phyloP scores from a whole-genome alignment of 129 eudicot species.

The Tagetes erecta region DNA sequence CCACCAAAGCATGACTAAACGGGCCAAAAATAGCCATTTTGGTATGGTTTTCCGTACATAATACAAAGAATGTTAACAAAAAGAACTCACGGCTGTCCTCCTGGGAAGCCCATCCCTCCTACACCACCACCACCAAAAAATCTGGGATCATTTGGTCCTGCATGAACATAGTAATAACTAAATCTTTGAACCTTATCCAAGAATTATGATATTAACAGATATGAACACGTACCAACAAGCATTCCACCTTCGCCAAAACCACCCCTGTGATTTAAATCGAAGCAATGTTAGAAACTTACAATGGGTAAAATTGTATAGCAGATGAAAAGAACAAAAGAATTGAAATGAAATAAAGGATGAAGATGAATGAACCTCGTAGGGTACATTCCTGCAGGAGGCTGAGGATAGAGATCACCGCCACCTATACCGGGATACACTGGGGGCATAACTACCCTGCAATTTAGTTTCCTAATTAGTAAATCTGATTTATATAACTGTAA shows the following conservation, averaged over 20 bases:
- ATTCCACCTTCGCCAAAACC: conserved; percentile 63
- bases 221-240: conserved; percentile 66
- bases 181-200: not conserved
- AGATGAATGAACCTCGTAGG: conserved; percentile 51
- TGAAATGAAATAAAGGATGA: not conserved
- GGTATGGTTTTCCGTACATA: not conserved
- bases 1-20: not conserved
- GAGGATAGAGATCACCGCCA: conserved; percentile 71
- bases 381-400: conserved; percentile 74
- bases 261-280: conserved; percentile 49
- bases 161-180: not conserved
- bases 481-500: not conserved
- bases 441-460: conserved; percentile 57
- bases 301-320: not conserved
- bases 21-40: not conserved
- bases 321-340: not conserved
- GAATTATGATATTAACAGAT: not conserved
- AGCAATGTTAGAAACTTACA: not conserved
- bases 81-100: conserved; percentile 58
- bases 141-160: conserved; percentile 82
- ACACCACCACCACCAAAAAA: conserved; percentile 53
- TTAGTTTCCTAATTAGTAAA: conserved; percentile 1
- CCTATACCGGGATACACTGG: conserved; percentile 59
- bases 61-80: not conserved
- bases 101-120: conserved; percentile 53